Base-by-base conservation (phyloP, 2,329 filamentous ascomycete genomes). In the Cadophora sp. region DNA sequence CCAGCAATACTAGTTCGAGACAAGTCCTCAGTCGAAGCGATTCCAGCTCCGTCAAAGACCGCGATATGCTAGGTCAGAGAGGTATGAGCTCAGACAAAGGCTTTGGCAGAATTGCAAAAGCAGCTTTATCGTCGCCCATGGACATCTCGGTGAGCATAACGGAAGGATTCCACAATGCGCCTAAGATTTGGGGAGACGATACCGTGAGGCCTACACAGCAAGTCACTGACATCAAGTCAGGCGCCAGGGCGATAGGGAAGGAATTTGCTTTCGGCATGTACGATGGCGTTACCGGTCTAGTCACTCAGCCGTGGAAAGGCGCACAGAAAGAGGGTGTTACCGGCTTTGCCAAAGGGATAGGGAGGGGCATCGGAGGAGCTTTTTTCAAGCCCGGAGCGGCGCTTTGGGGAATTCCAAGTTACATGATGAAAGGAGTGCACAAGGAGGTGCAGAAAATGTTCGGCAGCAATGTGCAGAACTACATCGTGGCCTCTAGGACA, bases 381-480 rank as follows among this genome's bases (percentile, higher is more conserved):
- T 83, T 96, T 0, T 81, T 96, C 26, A 97, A 97, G 77, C 92
- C 93, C n/a, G 87, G 89, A 66, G 92, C 92, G 84, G 89, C 85
- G 4, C 78, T 92, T 19, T 92, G 88, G 87, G 87, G 87, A 1
- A 79, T 97, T 3, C 92, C 93, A 0, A 94, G 91, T 7, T 97
- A 96, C 75, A 87, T 92, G 3, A 91, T 94, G 83, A 92, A 94
- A 77, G 94, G 94, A 1, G 83, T 96, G 0, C 89, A 95, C 74
- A 91, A 92, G 48, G 91, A 95, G 77, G 84, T 95, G 62, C 85
- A 89, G 69, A 93, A 90, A 71, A 80, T 85, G 55, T 91, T 93
- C 72, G 88, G 90, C 26, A 88, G 86, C 55, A 92, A 88, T 70
- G 88, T 93, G n/a, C 85, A 92, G 61, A 93, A 92, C 73, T 95